Base-by-base conservation (phyloP, 345 rosid species). In the Bruguiera sexangula region DNA sequence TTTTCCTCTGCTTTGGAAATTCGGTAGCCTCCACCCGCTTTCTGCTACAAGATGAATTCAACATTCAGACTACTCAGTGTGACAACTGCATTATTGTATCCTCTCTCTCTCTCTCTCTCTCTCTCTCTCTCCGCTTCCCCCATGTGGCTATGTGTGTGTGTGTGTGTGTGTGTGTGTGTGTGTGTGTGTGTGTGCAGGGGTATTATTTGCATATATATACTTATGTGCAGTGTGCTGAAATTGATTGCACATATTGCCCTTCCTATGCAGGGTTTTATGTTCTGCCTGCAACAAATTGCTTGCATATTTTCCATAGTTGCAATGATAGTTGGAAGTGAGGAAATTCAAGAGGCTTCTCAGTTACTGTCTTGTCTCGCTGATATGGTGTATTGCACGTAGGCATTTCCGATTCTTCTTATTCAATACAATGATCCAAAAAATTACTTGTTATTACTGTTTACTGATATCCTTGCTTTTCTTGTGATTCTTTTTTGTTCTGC, bases 11-110 rank as follows among this genome's bases (percentile, higher is more conserved):
- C 86, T 96, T 92, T 60, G 92, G 85, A 63, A 90, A 88, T 81
- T 96, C 99, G 0, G 99, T 96, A 79, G 98, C 96, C 65, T 90
- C 96, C 27, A 96, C 99, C 15, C 96, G 99, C 37, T 92, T 92
- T 78, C 73, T 92, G 69, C 71, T 96, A 81, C 99, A 96, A 81
- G 99, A 96, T 74, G 99, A 96, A 85, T 90, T 92, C 83, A 96
- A 96, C 84, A 96, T 92, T 62, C 99, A 96, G 84, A 96, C 99
- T 36, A 92, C 99, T 22, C 57, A 82, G 69, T 96, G 99, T 71
- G 99, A 96, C 74, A 92, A 92, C 66, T 96, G 96, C 87, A 96
- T 96, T 53, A 96, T 96, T 75, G 99, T 96, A 96, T 43, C 63
- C 67, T 16, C 75, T 21, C 29, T 65, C 63, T 66, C 60, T 64